A percentile compares a stretch with the other conserved stretches of the same genome.
Evolutionary conservation across 192 early-diverging fungal genomes (phyloP).

Genomic region (Mortierella antarctica): DNA sequence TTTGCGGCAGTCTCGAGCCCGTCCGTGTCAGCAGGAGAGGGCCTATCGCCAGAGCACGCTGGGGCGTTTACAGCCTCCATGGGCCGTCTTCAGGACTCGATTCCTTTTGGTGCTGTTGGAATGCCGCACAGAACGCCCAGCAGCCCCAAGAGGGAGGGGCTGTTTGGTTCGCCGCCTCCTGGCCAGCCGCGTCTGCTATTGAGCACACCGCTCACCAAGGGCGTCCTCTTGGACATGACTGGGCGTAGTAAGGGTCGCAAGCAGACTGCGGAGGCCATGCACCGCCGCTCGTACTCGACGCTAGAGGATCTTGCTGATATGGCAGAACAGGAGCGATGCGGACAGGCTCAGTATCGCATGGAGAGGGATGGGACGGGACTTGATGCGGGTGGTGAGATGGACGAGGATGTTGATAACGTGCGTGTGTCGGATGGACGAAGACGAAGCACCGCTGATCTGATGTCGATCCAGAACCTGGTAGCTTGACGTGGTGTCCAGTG

Average conservation of each 20-base stretch:
- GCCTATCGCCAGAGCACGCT: too few species aligned
- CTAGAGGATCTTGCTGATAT: neutral
- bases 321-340: neutral
- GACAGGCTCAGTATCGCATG: too few species aligned
- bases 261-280: neutral
- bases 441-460: slow-evolving; percentile 19
- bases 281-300: neutral
- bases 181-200: neutral
- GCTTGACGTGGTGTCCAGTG: too few species aligned
- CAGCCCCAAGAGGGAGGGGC: too few species aligned
- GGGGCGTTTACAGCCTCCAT: too few species aligned
- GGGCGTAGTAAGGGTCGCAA: too few species aligned
- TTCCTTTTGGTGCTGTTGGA: too few species aligned
- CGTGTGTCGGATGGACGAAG: slow-evolving; percentile 6
- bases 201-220: neutral
- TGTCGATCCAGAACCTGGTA: slow-evolving; percentile 46
- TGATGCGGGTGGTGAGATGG: neutral
- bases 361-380: too few species aligned
- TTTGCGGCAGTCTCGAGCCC: too few species aligned
- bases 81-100: too few species aligned
- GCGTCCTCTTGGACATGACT: neutral
- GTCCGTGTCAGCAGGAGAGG: too few species aligned
- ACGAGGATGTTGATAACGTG: neutral
- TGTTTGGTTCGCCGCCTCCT: neutral
- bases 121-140: too few species aligned